phyloP scores from a whole-genome alignment of 495 filamentous ascomycete genomes.

The Tuber calosporum region DNA sequence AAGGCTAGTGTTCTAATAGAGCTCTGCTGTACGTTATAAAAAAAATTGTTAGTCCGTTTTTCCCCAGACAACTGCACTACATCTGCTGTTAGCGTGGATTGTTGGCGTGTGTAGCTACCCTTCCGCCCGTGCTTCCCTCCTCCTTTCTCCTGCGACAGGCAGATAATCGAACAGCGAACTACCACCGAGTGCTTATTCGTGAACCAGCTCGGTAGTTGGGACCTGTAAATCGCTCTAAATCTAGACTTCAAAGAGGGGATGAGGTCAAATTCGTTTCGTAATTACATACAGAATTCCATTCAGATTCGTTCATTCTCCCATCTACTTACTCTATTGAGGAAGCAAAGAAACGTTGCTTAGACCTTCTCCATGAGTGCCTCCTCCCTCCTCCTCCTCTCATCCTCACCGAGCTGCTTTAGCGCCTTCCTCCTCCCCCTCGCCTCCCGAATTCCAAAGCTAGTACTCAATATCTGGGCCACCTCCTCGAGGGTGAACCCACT shows the following conservation, averaged over 20 bases:
- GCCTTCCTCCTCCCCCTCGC: conserved; percentile 19
- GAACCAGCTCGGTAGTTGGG: not conserved
- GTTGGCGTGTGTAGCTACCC: not conserved
- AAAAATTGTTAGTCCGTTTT: no score
- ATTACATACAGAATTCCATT: not conserved
- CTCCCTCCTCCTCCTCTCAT: conserved; percentile 21
- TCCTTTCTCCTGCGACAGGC: not conserved
- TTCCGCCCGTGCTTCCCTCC: not conserved
- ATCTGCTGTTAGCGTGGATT: not conserved
- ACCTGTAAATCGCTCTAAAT: not conserved
- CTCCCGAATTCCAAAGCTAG: conserved; percentile 26
- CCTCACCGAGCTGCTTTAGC: conserved; percentile 17
- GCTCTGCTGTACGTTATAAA: no score
- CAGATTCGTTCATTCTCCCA: not conserved
- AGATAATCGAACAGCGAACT: not conserved
- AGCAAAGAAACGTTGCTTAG: not conserved
- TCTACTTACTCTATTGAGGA: not conserved
- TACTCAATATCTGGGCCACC: conserved; percentile 60
- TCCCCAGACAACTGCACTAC: no score
- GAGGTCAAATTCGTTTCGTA: not conserved
- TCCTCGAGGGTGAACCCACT: conserved; percentile 74
- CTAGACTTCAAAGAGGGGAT: not conserved
- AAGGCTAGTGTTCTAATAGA: no score
- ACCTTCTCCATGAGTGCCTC: conserved; percentile 29
- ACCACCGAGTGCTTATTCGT: not conserved